These are phyloP conservation scores for Physaria fendleri DNA, from an alignment of 345 rosid species.

Conservation along the genomic window DNA sequence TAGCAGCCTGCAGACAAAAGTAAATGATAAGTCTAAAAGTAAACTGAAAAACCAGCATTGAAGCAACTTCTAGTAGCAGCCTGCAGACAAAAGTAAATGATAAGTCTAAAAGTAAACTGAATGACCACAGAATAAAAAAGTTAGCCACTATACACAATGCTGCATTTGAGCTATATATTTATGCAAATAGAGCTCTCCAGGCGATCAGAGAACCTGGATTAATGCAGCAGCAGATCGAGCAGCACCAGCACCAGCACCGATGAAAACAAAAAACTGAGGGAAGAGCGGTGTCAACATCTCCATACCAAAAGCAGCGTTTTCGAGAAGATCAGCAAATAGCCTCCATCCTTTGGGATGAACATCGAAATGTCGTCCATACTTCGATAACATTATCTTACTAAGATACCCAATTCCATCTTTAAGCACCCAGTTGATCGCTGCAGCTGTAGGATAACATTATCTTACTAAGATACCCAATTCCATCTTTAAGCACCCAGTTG, in stretches of 20 bases:
- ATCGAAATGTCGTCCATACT: conserved; percentile 91
- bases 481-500: conserved; percentile 97
- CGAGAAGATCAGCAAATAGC: conserved; percentile 90
- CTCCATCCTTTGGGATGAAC: conserved; percentile 98
- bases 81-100: conserved; percentile 33
- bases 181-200: neutral
- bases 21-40: neutral
- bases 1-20: conserved; percentile 61
- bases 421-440: conserved; percentile 95
- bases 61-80: conserved; percentile 95
- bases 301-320: conserved; percentile 86
- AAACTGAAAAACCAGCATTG: conserved; percentile 96
- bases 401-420: conserved; percentile 96
- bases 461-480: conserved; percentile 91
- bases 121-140: too few species aligned
- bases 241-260: conserved; percentile 93
- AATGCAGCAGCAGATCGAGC: conserved; percentile 90
- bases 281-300: conserved; percentile 92
- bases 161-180: neutral
- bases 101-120: neutral
- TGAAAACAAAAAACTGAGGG: conserved; percentile 67
- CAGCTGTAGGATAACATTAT: conserved; percentile 87
- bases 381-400: conserved; percentile 82
- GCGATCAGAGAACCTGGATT: conserved; percentile 50
- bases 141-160: neutral